Evolutionary conservation across 345 rosid genomes (phyloP).

Genomic region (Populus euphratica): DNA sequence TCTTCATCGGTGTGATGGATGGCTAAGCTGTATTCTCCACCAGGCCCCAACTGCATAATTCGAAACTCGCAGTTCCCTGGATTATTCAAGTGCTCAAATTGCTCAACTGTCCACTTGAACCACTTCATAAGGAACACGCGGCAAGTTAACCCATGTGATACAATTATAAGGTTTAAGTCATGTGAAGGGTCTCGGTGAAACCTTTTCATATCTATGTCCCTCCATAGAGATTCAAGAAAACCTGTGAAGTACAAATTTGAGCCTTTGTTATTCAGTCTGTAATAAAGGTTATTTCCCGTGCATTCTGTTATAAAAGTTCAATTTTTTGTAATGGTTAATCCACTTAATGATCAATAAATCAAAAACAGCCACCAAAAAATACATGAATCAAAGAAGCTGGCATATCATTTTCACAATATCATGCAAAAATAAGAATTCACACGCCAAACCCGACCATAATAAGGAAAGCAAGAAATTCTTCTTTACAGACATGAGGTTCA

Average conservation of each 20-base stretch:
- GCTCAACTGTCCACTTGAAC: constrained; percentile 96
- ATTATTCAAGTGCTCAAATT: constrained; percentile 74
- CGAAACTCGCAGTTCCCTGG: constrained; percentile 66
- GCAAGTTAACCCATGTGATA: constrained; percentile 72
- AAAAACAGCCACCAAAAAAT: not conserved
- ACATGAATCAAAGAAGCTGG: not conserved
- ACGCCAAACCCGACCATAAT: not conserved
- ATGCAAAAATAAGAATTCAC: not conserved
- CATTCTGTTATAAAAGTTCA: not conserved
- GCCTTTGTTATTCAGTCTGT: not conserved
- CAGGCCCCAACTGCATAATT: constrained; percentile 74
- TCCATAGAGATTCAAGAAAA: constrained; percentile 94
- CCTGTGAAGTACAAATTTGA: constrained; percentile 33
- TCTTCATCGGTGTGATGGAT: constrained; percentile 79
- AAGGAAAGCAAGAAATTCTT: not conserved
- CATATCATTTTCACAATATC: not conserved
- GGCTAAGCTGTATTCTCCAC: constrained; percentile 86
- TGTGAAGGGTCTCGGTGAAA: constrained; percentile 48
- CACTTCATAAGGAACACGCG: constrained; percentile 97
- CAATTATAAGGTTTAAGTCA: constrained; percentile 79
- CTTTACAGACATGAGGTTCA: not conserved
- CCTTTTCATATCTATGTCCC: constrained; percentile 89
- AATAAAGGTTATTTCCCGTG: not conserved
- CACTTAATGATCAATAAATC: not conserved
- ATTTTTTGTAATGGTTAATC: not conserved